These are phyloP conservation scores for Tephrocybe sp. DNA, from an alignment of 768 basidiomycete genomes.

Conservation along the genomic window DNA sequence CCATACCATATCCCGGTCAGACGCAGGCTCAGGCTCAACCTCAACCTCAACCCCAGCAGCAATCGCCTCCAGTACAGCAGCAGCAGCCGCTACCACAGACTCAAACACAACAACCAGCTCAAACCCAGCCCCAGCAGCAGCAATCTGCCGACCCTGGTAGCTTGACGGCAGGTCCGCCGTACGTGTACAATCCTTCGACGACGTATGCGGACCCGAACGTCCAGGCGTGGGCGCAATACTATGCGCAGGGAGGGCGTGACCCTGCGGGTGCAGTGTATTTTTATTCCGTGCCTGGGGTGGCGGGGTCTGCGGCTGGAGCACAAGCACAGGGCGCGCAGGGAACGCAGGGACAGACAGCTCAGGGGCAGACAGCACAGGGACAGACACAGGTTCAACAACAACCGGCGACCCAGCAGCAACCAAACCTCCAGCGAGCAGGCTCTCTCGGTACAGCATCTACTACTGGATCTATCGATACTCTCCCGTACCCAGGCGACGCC, in stretches of 20 bases:
- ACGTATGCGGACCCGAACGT: conserved; percentile 79
- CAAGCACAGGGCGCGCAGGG: not conserved
- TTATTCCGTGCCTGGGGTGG: conserved; percentile 71
- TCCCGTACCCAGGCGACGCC: conserved; percentile 20
- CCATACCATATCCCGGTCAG: conserved; percentile 36
- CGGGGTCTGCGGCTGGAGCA: conserved; percentile 30
- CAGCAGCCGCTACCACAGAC: conserved; percentile 24
- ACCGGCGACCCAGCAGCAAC: conserved; percentile 14
- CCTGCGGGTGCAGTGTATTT: conserved; percentile 79
- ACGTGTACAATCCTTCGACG: conserved; percentile 58
- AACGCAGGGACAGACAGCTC: conserved; percentile 1
- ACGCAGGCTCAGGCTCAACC: conserved; percentile 1
- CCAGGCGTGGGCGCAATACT: conserved; percentile 86
- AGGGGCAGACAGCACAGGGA: conserved; percentile 10
- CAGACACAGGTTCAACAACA: conserved; percentile 15
- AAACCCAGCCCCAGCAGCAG: conserved; percentile 17
- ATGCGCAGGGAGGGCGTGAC: conserved; percentile 76
- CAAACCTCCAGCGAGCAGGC: conserved; percentile 11
- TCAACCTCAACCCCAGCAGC: conserved; percentile 9
- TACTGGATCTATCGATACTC: conserved; percentile 7
- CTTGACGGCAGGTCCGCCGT: conserved; percentile 40
- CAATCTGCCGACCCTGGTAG: conserved; percentile 22
- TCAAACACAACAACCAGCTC: conserved; percentile 20
- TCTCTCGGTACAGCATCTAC: not conserved
- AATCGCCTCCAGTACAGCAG: conserved; percentile 10